Percentiles rank a stretch among this genome's conserved stretches.
phyloP scores from a whole-genome alignment of 2,329 filamentous ascomycete genomes.

The Exophiala viscosa region DNA sequence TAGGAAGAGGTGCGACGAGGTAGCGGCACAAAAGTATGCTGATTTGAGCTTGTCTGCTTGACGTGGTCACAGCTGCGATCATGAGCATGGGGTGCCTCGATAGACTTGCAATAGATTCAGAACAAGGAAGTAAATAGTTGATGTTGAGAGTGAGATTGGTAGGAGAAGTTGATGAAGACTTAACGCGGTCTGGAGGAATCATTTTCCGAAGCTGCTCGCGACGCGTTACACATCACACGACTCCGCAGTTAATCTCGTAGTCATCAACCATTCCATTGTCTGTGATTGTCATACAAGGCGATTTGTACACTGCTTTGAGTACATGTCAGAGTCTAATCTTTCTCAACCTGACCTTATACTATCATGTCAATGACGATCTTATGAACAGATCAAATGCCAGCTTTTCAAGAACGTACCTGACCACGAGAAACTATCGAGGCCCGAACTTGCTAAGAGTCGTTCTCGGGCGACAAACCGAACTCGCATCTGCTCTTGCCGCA shows the following conservation, averaged over 20 bases:
- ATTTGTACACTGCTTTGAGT: not conserved
- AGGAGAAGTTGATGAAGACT: no score
- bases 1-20: constrained; percentile 1
- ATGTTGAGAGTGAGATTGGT: no score
- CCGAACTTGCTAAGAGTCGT: constrained; percentile 11
- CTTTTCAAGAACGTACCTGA: constrained; percentile 20
- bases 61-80: not conserved
- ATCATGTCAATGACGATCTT: not conserved
- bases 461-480: constrained; percentile 5
- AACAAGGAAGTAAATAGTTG: no score
- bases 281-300: no score
- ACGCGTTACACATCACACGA: no score
- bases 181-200: no score
- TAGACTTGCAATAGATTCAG: not conserved
- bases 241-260: no score
- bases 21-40: not conserved
- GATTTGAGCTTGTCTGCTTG: not conserved
- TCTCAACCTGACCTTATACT: not conserved
- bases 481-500: not conserved
- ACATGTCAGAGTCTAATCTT: not conserved
- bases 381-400: constrained; percentile 17
- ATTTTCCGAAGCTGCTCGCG: no score
- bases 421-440: constrained; percentile 14
- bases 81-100: not conserved
- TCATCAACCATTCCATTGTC: no score